Percentiles rank a stretch among this genome's conserved stretches.
phyloP scores from a whole-genome alignment of 352 stramenopile genomes.

The Pythium phragmitis region DNA sequence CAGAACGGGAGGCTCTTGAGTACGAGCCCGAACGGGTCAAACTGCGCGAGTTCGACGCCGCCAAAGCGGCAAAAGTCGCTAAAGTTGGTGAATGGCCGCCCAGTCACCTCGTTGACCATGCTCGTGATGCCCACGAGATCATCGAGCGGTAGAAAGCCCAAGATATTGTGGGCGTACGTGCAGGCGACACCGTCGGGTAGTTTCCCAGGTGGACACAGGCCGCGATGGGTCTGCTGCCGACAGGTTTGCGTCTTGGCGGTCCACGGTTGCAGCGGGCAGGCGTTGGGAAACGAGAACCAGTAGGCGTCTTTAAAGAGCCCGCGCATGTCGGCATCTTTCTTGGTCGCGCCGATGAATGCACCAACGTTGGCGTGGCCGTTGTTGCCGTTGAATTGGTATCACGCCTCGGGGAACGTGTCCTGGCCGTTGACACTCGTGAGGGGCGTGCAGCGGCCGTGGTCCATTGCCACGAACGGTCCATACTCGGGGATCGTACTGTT shows the following conservation, averaged over 20 bases:
- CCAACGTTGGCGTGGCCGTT: slow-evolving; percentile 61
- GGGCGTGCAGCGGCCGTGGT: slow-evolving; percentile 59
- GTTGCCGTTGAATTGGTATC: slow-evolving; percentile 73
- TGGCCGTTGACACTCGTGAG: slow-evolving; percentile 29
- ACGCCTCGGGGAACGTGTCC: slow-evolving; percentile 44
- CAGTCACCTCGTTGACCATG: slow-evolving; percentile 24
- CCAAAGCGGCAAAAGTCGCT: slow-evolving; percentile 32
- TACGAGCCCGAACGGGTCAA: slow-evolving; percentile 14
- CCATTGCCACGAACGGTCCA: slow-evolving; percentile 64
- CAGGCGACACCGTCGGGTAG: slow-evolving; percentile 34
- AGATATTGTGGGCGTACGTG: slow-evolving; percentile 36
- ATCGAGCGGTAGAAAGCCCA: slow-evolving; percentile 37
- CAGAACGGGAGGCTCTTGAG: slow-evolving; percentile 30
- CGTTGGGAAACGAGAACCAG: slow-evolving; percentile 84
- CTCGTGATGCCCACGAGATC: slow-evolving; percentile 42
- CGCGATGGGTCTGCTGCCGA: slow-evolving; percentile 16
- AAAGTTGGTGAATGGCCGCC: slow-evolving; percentile 23
- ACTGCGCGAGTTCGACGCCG: slow-evolving; percentile 29
- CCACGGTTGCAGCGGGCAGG: slow-evolving; percentile 56
- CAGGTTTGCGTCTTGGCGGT: slow-evolving; percentile 28
- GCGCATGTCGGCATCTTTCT: slow-evolving; percentile 45
- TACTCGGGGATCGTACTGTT: slow-evolving; percentile 45
- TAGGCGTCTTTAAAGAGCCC: slow-evolving; percentile 68
- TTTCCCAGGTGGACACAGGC: slow-evolving; percentile 27
- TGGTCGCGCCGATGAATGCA: slow-evolving; percentile 57